Conservation (phyloP, 2,329 filamentous ascomycete genomes). For the Orbilia javanica region DNA sequence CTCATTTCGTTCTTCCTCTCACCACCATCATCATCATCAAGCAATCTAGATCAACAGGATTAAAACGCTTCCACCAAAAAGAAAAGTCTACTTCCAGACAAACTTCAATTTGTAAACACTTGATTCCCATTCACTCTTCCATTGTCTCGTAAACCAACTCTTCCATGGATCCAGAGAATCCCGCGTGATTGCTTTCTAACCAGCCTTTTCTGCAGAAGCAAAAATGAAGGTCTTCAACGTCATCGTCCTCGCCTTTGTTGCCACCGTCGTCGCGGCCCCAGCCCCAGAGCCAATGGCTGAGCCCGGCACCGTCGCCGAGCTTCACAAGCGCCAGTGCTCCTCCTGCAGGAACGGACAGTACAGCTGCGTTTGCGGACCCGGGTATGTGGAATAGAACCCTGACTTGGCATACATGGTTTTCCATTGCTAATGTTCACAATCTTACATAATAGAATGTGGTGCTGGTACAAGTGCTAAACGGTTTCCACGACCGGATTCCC, state of each 20-base stretch:
- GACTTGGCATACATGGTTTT: not conserved
- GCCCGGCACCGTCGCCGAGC: constrained; percentile 15
- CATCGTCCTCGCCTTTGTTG: constrained; percentile 36
- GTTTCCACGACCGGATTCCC: not conserved
- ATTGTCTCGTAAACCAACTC: too few species aligned
- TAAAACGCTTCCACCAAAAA: not conserved
- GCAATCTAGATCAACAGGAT: constrained; percentile 12
- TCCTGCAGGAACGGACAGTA: constrained; percentile 28
- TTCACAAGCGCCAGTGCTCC: constrained; percentile 40
- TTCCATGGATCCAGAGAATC: not conserved
- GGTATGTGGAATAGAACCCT: constrained; percentile 20
- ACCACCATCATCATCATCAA: constrained; percentile 31
- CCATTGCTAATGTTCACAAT: not conserved
- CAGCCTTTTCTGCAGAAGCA: not conserved
- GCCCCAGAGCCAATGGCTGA: constrained; percentile 29
- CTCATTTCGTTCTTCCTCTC: not conserved
- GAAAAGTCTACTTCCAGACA: constrained; percentile 9
- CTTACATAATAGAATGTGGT: not conserved
- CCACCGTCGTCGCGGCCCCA: constrained; percentile 25
- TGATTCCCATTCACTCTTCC: not conserved
- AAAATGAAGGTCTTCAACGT: constrained; percentile 50
- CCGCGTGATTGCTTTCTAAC: not conserved
- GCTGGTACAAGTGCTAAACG: constrained; percentile 30
- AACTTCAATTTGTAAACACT: constrained; percentile 1
- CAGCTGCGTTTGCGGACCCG: constrained; percentile 36